A percentile compares a stretch with the other conserved stretches of the same genome.
Conservation (phyloP, 495 filamentous ascomycete genomes). For the Cenococcum geophilum region DNA sequence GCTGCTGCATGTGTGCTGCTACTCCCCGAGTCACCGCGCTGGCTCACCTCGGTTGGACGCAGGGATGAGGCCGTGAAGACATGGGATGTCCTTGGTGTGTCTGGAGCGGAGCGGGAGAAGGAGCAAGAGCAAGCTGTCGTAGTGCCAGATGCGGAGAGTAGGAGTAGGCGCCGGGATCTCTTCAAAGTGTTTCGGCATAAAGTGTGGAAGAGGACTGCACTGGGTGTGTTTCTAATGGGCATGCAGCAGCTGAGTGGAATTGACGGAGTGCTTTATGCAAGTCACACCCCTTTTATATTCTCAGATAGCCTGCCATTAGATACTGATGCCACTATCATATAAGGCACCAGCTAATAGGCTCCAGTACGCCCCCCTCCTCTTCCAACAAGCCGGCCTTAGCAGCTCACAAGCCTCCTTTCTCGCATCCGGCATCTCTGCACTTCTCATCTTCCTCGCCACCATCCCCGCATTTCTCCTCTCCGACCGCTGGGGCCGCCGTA, state of each 20-base stretch:
- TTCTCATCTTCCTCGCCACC: not conserved
- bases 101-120: not conserved
- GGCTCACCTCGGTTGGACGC: conserved; percentile 40
- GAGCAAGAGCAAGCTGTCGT: not conserved
- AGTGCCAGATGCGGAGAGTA: not conserved
- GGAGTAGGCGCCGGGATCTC: not conserved
- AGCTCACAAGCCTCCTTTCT: not conserved
- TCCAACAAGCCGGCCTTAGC: not conserved
- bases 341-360: not conserved
- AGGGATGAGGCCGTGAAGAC: conserved; percentile 30
- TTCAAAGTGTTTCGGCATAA: not conserved
- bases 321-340: not conserved
- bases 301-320: not conserved
- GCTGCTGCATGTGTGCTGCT: not conserved
- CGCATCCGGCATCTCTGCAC: not conserved
- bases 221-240: not conserved
- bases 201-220: not conserved
- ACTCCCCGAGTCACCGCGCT: conserved; percentile 42
- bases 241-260: not conserved
- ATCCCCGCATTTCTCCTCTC: not conserved
- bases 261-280: not conserved
- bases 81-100: not conserved
- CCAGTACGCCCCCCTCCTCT: not conserved
- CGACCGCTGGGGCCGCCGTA: not conserved
- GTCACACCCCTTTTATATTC: no score